Evolutionary conservation across 2,329 filamentous ascomycete genomes (phyloP), one percentile per base, ranked within the genome.

Genomic region (Xylariaceae sp.): DNA sequence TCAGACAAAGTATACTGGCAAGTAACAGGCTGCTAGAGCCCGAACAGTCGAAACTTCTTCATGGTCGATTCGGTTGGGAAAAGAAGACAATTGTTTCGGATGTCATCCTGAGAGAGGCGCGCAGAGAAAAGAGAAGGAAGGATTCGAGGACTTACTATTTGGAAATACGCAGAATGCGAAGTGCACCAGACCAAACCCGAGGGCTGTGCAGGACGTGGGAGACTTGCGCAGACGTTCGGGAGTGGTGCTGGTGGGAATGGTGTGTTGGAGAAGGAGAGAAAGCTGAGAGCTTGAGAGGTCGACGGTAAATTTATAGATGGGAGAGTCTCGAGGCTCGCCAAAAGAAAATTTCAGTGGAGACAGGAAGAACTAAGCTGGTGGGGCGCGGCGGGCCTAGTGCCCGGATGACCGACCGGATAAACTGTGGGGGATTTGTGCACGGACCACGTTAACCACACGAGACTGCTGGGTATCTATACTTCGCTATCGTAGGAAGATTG

Each of bases 1-100:
- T 91, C 88, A 91, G 88, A 89, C 86, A 86, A 82, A 78, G 76
- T 80, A 87, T 92, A 92, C 89, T 92, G 89, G 89, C 89, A 89
- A 92, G 89, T 92, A 92, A 88, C 89, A 90, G 86, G 85, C 82
- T 74, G 72, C 80, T 72, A 72, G 77, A 77, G 79, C 85, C 87
- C 86, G 84, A 79, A 82, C 78, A 88, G 82, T 82, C 80, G 58
- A 78, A 73, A 78, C 73, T 79, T 87, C 90, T 85, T 91, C 89
- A 92, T 87, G 87, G 88, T 85, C 89, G 89, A 90, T 82, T 92
- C 88, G 78, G 88, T 81, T 86, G 83, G 87, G 87, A 89, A 91
- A 92, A 90, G 88, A 92, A 92, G 88, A 88, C 80, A 79, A 76
- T 63, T 78, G 79, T 52, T 80, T 77, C 78, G 74, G 77, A 80